A percentile compares a stretch with the other conserved stretches of the same genome.
Evolutionary conservation across 2,329 filamentous ascomycete species (phyloP).

Genomic region (Sporothrix humicola): DNA sequence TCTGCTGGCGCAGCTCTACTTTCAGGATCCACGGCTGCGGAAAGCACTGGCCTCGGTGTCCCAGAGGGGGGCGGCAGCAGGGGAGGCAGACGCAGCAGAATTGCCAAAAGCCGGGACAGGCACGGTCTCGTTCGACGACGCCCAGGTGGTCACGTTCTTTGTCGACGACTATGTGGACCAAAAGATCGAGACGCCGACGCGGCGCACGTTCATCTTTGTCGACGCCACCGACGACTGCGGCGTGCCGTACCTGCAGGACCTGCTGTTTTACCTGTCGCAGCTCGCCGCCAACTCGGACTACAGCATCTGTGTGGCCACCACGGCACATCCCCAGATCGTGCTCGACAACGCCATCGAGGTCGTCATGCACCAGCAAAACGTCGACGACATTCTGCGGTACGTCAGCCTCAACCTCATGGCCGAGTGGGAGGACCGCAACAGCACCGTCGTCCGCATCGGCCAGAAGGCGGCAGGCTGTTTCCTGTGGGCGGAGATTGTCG

Average conservation of each 20-base stretch:
- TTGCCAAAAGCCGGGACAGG: no score
- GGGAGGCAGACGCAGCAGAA: no score
- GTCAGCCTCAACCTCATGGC: conserved; percentile 44
- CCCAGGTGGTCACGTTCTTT: conserved; percentile 44
- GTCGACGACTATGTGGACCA: conserved; percentile 43
- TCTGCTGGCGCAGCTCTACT: conserved; percentile 43
- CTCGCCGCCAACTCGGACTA: conserved; percentile 45
- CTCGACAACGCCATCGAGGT: conserved; percentile 41
- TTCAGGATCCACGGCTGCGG: conserved; percentile 42
- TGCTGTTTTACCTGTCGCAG: conserved; percentile 42
- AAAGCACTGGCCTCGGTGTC: conserved; percentile 38
- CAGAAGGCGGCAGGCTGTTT: conserved; percentile 44
- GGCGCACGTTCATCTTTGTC: conserved; percentile 45
- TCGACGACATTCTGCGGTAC: conserved; percentile 44
- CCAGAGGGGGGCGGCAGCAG: not conserved
- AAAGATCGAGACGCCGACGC: conserved; percentile 40
- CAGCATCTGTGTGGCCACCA: conserved; percentile 44
- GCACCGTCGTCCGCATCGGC: conserved; percentile 42
- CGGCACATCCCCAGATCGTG: conserved; percentile 38
- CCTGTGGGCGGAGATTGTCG: conserved; percentile 47
- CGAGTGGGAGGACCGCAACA: conserved; percentile 44
- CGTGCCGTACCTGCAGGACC: conserved; percentile 40
- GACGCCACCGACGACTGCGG: conserved; percentile 43
- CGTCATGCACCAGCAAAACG: conserved; percentile 43
- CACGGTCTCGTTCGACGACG: conserved; percentile 40